A percentile compares a stretch with the other conserved stretches of the same genome.
Conservation (phyloP, 176 grass and related monocot genomes). For the Guadua angustifolia region DNA sequence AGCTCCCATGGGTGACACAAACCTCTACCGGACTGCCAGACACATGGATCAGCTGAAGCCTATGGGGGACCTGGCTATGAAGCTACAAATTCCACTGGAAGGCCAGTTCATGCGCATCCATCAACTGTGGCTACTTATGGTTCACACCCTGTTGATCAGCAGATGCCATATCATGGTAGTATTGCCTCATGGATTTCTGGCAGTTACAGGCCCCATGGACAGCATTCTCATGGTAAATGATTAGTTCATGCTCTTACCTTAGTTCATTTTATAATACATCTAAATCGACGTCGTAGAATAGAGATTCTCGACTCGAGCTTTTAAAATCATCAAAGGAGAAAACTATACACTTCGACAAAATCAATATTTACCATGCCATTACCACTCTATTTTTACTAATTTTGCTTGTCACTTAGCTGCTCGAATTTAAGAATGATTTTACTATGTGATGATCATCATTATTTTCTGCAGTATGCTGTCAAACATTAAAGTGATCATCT, state of each 20-base stretch:
- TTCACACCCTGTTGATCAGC: constrained; percentile 12
- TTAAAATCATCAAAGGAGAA: neutral
- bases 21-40: constrained; percentile 30
- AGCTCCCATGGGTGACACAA: constrained; percentile 20
- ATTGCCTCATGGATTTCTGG: constrained; percentile 19
- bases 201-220: constrained; percentile 32
- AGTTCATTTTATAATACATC: constrained; percentile 5
- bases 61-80: constrained; percentile 40
- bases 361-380: neutral
- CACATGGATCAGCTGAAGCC: constrained; percentile 15
- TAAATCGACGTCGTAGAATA: neutral
- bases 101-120: constrained; percentile 26
- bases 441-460: neutral
- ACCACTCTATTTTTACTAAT: neutral
- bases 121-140: constrained; percentile 25
- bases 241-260: neutral
- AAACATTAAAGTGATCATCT: constrained; percentile 19
- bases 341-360: neutral
- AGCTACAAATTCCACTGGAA: constrained; percentile 40
- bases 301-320: neutral
- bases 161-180: constrained; percentile 19
- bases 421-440: neutral
- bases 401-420: neutral
- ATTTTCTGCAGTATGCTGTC: neutral
- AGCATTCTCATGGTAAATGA: constrained; percentile 45